phyloP scores from a whole-genome alignment of 108 stramenopile genomes.

The Skeletonema grethae region DNA sequence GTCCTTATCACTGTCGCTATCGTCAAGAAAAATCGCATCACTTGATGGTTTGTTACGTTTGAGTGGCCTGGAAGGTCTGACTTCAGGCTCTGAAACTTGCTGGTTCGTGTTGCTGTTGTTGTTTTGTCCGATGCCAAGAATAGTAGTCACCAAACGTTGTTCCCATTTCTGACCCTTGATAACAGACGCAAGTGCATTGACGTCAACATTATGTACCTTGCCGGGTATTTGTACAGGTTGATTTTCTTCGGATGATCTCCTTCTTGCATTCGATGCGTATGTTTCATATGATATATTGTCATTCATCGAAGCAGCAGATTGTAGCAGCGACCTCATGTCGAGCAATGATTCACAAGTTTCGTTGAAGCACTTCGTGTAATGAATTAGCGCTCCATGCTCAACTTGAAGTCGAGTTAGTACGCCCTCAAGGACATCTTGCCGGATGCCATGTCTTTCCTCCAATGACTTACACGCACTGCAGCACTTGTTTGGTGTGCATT shows the following conservation, averaged over 20 bases:
- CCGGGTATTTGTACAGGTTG: slow-evolving; percentile 2
- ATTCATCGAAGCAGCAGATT: not conserved
- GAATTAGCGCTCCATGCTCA: slow-evolving; percentile 52
- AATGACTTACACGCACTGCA: slow-evolving; percentile 47
- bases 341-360: slow-evolving; percentile 52
- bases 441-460: slow-evolving; percentile 42
- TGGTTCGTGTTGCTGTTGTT: not conserved
- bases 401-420: slow-evolving; percentile 47
- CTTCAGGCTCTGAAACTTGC: not conserved
- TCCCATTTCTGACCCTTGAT: slow-evolving; percentile 22
- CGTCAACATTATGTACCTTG: slow-evolving; percentile 24
- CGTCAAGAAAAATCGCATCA: not conserved
- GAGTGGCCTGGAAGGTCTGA: not conserved
- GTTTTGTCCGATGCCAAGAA: slow-evolving; percentile 5
- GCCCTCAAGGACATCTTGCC: slow-evolving; percentile 44
- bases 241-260: slow-evolving; percentile 1
- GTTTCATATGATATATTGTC: slow-evolving; percentile 23
- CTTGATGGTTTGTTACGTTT: slow-evolving; percentile 6
- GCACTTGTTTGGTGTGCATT: slow-evolving; percentile 31
- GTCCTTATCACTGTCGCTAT: not conserved
- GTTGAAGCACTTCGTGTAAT: slow-evolving; percentile 54
- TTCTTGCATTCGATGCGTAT: slow-evolving; percentile 33
- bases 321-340: slow-evolving; percentile 33
- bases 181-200: slow-evolving; percentile 13
- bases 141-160: not conserved